These are phyloP conservation scores for Blumeria hordei DNA, from an alignment of 2,329 filamentous ascomycete species.

Conservation along the genomic window DNA sequence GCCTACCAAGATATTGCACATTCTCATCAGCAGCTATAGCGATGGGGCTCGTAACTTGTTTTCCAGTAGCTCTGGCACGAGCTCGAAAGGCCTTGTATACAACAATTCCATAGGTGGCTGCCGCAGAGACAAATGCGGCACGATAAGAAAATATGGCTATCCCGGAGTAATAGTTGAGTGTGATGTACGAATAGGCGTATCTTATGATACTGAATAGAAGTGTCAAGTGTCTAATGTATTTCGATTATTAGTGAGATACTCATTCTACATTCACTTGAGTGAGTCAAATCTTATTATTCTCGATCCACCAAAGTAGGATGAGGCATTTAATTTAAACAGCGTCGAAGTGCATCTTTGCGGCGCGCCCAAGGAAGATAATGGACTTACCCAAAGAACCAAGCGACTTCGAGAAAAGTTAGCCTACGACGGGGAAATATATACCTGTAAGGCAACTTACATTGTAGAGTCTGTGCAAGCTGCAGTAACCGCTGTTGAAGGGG, in stretches of 20 bases:
- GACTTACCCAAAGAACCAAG: constrained; percentile 66
- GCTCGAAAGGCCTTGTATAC: constrained; percentile 94
- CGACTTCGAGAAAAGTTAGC: constrained; percentile 25
- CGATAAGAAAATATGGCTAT: constrained; percentile 73
- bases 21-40: constrained; percentile 72
- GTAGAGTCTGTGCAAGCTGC: constrained; percentile 64
- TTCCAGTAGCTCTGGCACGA: constrained; percentile 48
- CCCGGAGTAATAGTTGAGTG: constrained; percentile 62
- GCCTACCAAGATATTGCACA: constrained; percentile 83
- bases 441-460: constrained; percentile 38
- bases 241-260: constrained; percentile 3
- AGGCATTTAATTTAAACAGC: not conserved
- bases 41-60: constrained; percentile 29
- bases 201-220: constrained; percentile 63
- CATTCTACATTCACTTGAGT: not conserved
- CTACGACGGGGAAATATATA: constrained; percentile 1
- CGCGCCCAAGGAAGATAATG: not conserved
- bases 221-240: constrained; percentile 45
- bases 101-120: constrained; percentile 87
- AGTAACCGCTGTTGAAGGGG: constrained; percentile 31
- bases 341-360: not conserved
- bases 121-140: constrained; percentile 68
- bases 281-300: too few relatives aligned
- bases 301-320: too few relatives aligned
- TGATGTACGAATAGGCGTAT: constrained; percentile 67